Evolutionary conservation across 2,329 filamentous ascomycete species (phyloP).

Genomic region (Chaetomiaceae sp.): DNA sequence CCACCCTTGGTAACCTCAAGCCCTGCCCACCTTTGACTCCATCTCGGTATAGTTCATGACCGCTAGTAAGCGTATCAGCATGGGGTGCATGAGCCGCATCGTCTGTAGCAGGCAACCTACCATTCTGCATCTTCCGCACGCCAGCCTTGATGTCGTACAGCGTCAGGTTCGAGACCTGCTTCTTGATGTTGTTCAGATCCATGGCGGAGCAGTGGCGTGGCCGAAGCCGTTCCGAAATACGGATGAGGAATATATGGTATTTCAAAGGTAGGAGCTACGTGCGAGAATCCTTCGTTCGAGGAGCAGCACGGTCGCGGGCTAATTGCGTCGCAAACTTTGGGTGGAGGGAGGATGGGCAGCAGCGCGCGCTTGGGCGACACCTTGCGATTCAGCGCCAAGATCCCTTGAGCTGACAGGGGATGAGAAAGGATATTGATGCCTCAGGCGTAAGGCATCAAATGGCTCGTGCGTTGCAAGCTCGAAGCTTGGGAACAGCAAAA

Average conservation of each 20-base stretch:
- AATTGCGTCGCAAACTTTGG: not conserved
- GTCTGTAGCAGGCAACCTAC: slow-evolving; percentile 44
- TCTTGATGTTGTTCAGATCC: slow-evolving; percentile 82
- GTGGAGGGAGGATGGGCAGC: slow-evolving; percentile 5
- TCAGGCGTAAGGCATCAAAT: not conserved
- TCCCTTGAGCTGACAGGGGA: not conserved
- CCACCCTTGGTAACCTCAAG: not conserved
- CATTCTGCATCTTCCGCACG: slow-evolving; percentile 95
- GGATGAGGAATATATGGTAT: not conserved
- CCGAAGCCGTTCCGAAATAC: not conserved
- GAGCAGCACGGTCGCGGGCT: no score
- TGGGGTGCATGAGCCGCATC: not conserved
- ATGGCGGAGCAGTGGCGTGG: slow-evolving; percentile 44
- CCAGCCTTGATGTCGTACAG: slow-evolving; percentile 94
- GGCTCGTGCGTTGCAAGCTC: not conserved
- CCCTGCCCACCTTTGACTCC: slow-evolving; percentile 59
- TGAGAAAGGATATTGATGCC: no score
- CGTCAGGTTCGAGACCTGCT: slow-evolving; percentile 84
- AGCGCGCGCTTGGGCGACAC: slow-evolving; percentile 12
- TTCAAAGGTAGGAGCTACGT: not conserved
- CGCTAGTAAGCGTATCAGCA: slow-evolving; percentile 47
- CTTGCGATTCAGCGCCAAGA: slow-evolving; percentile 18
- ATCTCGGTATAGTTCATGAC: slow-evolving; percentile 98
- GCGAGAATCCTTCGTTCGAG: no score
- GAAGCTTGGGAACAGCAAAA: not conserved